Evolutionary conservation across 306 rosid genomes (phyloP).

Genomic region (Glycine latifolia): DNA sequence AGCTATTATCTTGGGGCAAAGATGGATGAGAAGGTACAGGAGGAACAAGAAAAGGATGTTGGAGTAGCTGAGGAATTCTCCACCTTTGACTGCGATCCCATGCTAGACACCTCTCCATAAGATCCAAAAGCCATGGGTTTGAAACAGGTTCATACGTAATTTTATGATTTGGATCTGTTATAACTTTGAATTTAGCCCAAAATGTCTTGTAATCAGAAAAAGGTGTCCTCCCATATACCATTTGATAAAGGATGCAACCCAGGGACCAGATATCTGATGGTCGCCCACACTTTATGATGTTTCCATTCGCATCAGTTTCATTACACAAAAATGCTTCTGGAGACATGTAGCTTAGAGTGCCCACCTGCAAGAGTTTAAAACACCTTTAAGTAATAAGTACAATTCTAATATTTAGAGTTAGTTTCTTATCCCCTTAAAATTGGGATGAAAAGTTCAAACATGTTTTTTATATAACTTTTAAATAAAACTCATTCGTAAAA

Average conservation of each 20-base stretch:
- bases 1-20: constrained; percentile 55
- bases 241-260: constrained; percentile 94
- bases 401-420: too few relatives aligned
- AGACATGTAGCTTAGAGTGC: constrained; percentile 93
- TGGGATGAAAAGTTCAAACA: too few relatives aligned
- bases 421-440: too few relatives aligned
- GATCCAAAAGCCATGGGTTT: constrained; percentile 86
- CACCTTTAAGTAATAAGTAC: too few relatives aligned
- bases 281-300: constrained; percentile 85
- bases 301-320: constrained; percentile 86
- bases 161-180: constrained; percentile 82
- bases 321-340: constrained; percentile 96
- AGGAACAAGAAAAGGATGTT: constrained; percentile 90
- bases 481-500: not conserved
- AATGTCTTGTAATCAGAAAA: constrained; percentile 88
- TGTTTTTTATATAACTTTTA: not conserved
- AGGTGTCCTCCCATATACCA: constrained; percentile 91
- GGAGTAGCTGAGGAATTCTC: constrained; percentile 87
- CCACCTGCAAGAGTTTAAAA: constrained; percentile 61
- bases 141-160: constrained; percentile 68
- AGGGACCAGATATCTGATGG: constrained; percentile 94
- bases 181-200: constrained; percentile 90
- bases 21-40: constrained; percentile 53
- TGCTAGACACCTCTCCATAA: constrained; percentile 82
- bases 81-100: constrained; percentile 91